Percentiles rank a stretch among this genome's conserved stretches.
phyloP scores from a whole-genome alignment of 768 basidiomycete species.

The Collybia nuda region DNA sequence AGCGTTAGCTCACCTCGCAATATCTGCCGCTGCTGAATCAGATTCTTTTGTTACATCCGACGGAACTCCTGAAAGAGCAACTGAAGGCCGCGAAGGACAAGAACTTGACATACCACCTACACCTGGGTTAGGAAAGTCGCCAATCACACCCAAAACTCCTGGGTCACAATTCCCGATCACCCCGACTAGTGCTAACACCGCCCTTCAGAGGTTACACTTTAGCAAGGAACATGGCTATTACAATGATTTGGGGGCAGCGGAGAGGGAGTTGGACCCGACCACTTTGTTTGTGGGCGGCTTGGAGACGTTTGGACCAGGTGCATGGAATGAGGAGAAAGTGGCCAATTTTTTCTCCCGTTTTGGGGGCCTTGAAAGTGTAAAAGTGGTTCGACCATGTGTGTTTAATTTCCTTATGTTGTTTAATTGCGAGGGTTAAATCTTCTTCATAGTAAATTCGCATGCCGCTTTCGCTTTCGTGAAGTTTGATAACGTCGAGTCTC shows the following conservation, averaged over 20 bases:
- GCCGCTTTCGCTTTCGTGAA: conserved; percentile 81
- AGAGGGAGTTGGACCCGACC: conserved; percentile 56
- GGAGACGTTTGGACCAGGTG: conserved; percentile 57
- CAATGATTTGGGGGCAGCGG: conserved; percentile 16
- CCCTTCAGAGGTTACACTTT: conserved; percentile 27
- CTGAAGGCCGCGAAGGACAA: conserved; percentile 22
- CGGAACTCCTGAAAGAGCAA: conserved; percentile 4
- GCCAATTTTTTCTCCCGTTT: conserved; percentile 59
- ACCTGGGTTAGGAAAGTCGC: conserved; percentile 46
- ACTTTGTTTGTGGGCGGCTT: conserved; percentile 80
- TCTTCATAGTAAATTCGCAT: conserved; percentile 50
- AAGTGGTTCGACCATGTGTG: conserved; percentile 66
- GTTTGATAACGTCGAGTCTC: conserved; percentile 61
- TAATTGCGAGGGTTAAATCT: background rate
- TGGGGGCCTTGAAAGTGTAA: conserved; percentile 63
- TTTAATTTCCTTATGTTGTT: background rate
- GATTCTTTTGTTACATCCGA: conserved; percentile 2
- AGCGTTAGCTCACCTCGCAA: conserved; percentile 9
- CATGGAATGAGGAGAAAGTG: conserved; percentile 72
- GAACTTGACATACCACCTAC: conserved; percentile 43
- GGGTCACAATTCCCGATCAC: conserved; percentile 49
- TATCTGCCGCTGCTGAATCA: conserved; percentile 4
- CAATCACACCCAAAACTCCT: conserved; percentile 50
- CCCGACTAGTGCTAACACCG: conserved; percentile 39
- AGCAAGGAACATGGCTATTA: conserved; percentile 19